Evolutionary conservation across 1,284 basidiomycete species (phyloP), one percentile per base, ranked within the genome.

Genomic region (Leccinum subspadiceum): DNA sequence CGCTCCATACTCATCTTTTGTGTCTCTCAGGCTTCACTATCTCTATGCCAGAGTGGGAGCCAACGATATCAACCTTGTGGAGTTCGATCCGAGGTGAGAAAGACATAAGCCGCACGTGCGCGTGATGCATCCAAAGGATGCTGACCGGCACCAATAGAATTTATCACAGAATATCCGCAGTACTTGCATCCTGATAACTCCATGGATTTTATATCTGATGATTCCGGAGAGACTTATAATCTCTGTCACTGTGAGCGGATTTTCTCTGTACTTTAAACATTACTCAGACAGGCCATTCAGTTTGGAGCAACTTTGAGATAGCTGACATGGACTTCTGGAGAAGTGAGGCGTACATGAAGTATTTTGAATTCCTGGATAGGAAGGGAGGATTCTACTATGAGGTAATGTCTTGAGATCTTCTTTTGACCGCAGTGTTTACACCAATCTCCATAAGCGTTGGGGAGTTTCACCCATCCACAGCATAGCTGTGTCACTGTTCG

Each of bases 241-340:
- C 24, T 26, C 6, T 26, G 24, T 26, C 24, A 26, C 24, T 26
- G 24, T 26, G 24, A 26, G 24, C 24, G 24, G 24, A 26, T 26
- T 26, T 26, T 26, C 24, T 26, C 24, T 26, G 24, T 3, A 22
- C 22, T 22, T 22, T 22, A 22, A 26, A 26, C 26, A 7, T 26
- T 26, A 26, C 26, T 26, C 24, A 24, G 24, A 5, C 22, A 22
- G 54, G 17, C 53, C 60, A 0, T 35, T n/a, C 62, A 90, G 88
- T 85, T 73, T 92, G 90, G 89, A 88, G 84, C 68, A 93, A 92
- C 73, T 93, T 94, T 65, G 93, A 96, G 73, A 93, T 96, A 56
- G 92, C 87, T 8, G 82, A 88, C 69, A 82, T 89, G 80, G 83
- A 89, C 64, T 93, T 95, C 70, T 93, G 90, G 87, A 79, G 93